A percentile compares a stretch with the other conserved stretches of the same genome.
Evolutionary conservation across 352 stramenopile genomes (phyloP).

Genomic region (Thraustochytrium sp.): DNA sequence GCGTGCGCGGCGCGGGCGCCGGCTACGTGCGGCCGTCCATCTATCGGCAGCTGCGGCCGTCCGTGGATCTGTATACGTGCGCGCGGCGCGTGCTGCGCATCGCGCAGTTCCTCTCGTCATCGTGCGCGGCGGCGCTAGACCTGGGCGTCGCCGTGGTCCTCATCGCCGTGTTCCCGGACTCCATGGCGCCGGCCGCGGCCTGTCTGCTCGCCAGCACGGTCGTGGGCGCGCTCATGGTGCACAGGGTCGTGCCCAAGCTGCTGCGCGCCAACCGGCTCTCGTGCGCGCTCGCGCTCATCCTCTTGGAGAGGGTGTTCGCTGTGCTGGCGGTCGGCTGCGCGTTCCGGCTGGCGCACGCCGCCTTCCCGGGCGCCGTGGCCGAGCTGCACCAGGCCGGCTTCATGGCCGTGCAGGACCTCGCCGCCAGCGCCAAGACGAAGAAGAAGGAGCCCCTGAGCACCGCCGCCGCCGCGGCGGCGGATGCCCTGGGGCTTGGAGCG

Average conservation of each 20-base stretch:
- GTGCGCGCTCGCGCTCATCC: not conserved
- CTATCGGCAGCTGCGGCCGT: not conserved
- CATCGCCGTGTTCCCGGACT: not conserved
- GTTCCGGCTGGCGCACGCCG: not conserved
- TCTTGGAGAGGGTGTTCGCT: not conserved
- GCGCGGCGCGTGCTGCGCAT: not conserved
- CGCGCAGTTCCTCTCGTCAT: not conserved
- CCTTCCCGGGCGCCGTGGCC: not conserved
- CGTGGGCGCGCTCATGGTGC: not conserved
- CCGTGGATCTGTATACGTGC: not conserved
- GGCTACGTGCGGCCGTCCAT: slow-evolving; percentile 28
- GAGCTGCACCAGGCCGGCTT: not conserved
- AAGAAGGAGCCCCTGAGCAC: not conserved
- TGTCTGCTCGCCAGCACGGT: not conserved
- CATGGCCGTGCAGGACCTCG: not conserved
- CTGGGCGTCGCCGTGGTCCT: slow-evolving; percentile 1
- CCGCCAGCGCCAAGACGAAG: not conserved
- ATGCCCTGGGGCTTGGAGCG: too few relatives aligned
- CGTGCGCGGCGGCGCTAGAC: not conserved
- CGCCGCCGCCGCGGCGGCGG: too few relatives aligned
- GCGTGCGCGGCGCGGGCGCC: too few relatives aligned
- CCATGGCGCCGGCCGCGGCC: not conserved
- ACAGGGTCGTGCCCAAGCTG: not conserved
- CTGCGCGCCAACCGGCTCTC: not conserved
- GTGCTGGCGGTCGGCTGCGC: not conserved